A percentile compares a stretch with the other conserved stretches of the same genome.
These are phyloP conservation scores for Cudoniella acicularis DNA, from an alignment of 495 filamentous ascomycete genomes.

Conservation along the genomic window DNA sequence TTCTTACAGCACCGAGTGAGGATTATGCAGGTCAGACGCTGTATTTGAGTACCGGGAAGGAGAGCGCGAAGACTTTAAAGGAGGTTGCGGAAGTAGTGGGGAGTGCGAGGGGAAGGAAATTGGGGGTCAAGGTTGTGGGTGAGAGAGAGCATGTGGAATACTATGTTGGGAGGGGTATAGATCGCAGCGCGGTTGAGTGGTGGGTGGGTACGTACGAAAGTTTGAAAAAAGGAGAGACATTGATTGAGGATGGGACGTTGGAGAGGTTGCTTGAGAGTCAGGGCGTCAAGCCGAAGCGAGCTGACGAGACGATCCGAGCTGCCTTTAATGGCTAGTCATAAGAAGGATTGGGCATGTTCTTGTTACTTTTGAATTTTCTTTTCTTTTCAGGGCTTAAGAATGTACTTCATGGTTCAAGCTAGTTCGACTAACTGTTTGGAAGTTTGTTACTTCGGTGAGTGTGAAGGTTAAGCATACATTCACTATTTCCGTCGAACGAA, in stretches of 20 bases:
- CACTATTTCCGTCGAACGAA: too few species aligned
- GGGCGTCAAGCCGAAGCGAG: constrained; percentile 31
- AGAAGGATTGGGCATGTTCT: constrained; percentile 23
- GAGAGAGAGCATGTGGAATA: constrained; percentile 35
- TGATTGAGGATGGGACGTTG: constrained; percentile 36
- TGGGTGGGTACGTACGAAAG: constrained; percentile 43
- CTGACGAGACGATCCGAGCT: constrained; percentile 35
- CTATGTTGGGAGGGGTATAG: constrained; percentile 35
- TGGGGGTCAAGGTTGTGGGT: constrained; percentile 24
- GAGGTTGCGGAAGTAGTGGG: constrained; percentile 35
- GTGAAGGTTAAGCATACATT: too few species aligned
- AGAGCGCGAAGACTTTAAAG: constrained; percentile 27
- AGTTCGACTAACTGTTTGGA: too few species aligned
- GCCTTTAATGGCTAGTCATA: too few species aligned
- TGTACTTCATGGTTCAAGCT: too few species aligned
- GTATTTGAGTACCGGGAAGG: constrained; percentile 32
- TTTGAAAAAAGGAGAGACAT: constrained; percentile 38
- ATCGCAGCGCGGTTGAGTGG: constrained; percentile 35
- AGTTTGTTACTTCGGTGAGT: too few species aligned
- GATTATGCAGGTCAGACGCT: constrained; percentile 33
- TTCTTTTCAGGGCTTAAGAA: not conserved
- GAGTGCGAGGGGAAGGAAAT: constrained; percentile 22
- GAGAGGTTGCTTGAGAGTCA: constrained; percentile 32
- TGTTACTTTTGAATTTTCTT: not conserved
- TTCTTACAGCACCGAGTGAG: constrained; percentile 10